Evolutionary conservation across 1,284 basidiomycete species (phyloP), one percentile per base, ranked within the genome.

Genomic region (Coniophora puteana): DNA sequence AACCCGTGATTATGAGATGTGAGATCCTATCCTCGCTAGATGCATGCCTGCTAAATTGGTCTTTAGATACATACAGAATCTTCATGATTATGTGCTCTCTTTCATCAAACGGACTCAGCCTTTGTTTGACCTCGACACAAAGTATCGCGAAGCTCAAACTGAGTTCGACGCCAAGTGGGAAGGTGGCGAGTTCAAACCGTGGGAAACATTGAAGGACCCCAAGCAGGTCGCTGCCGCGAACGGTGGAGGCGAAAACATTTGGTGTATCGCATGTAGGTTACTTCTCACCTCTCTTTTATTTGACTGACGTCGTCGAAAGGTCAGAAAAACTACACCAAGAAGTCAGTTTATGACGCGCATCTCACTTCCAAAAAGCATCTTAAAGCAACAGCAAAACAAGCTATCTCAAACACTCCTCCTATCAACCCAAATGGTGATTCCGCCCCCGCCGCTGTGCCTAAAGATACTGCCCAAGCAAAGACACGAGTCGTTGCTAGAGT

Each of bases 311-410:
- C 32, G 41, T 41, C 43, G 40, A 28, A 42, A 93, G 91, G 93
- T 60, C 89, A 93, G 62, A 93, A 94, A 58, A 73, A 77, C 47
- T 99, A 98, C 63, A 81, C 94, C 11, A 99, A 98, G 63, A 91
- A 97, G 63, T 97, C 95, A 0, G 96, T 99, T 4, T 99, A 94
- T 63, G 92, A 97, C 54, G 94, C 93, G 4, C 96, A 99, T 61
- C 68, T 99, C 36, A 90, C 82, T 8, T 95, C 93, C 22, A 93
- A 92, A 65, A 97, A 93, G 62, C 96, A 99, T 61, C 70, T 90
- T 58, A 99, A 98, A 64, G 89, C 92, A 10, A 74, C 80, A 10
- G 80, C 84, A 38, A 87, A 86, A 52, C 79, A 88, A 51, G 79
- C 77, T 4, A 60, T 67, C 21, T 74, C 77, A 14, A 74, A 68